Evolutionary conservation across 495 filamentous ascomycete genomes (phyloP), one percentile per base, ranked within the genome.

Genomic region (Opeltia flavorubescens): DNA sequence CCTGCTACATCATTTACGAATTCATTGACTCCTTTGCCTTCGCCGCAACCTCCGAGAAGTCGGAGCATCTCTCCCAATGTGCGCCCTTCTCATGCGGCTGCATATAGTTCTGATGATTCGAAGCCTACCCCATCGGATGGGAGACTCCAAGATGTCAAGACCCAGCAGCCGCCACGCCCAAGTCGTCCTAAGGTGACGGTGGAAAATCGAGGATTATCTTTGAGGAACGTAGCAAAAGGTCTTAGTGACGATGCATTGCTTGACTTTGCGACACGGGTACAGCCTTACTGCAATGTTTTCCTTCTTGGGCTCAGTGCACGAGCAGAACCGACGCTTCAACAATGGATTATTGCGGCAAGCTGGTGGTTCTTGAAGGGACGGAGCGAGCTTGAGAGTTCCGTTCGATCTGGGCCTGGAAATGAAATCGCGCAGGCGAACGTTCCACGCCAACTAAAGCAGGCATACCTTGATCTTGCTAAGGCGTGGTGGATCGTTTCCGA

Each of bases 351-450:
- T 49, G 80, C 76, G 36, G 77, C 76, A 15, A 59, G 82, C 2
- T 95, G 88, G 88, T 95, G 88, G 88, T 94, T 94, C 55, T 56
- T 93, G 48, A 77, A 72, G 29, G 88, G 85, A 44, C 77, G 86
- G 52, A 71, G 76, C 38, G 71, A 75, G 5, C 65, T 94, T 40
- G 87, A 95, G 63, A 64, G 63, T 8, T 70, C 78, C 46, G 78
- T 87, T 38, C 73, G 84, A 46, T 72, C 74, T 28, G 36, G 17
- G 23, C 12, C 30, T 17, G 5, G 43, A 34, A 43, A 25, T 23
- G 1, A 29, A 8, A 9, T 25, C 38, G 20, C 5, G 28, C 3
- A 7, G 27, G 27, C 5, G 24, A 35, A 1, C 13, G 25, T 41
- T 12, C 6, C 38, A 25, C 38, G 3, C 18, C 38, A 31, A 5